Evolutionary conservation across 805 yeast genomes (phyloP).

Genomic region (Wickerhamiella kazuoi): DNA sequence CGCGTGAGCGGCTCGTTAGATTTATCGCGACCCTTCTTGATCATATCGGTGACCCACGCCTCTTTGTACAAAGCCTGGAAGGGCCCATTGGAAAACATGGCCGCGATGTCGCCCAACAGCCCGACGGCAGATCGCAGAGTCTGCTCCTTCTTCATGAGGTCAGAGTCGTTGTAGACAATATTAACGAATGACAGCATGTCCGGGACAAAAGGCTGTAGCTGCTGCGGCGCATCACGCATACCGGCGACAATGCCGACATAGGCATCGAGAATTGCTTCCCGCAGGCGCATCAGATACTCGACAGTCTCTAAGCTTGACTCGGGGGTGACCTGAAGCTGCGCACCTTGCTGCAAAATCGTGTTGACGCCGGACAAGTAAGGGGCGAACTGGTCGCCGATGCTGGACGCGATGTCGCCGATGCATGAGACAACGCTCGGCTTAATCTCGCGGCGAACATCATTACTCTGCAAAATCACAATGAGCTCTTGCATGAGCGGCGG

Average conservation of each 20-base stretch:
- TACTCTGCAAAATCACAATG: conserved; percentile 51
- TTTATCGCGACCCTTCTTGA: conserved; percentile 53
- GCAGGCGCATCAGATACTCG: conserved; percentile 54
- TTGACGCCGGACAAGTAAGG: conserved; percentile 67
- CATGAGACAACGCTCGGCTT: conserved; percentile 80
- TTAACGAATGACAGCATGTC: conserved; percentile 56
- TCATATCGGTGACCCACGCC: conserved; percentile 65
- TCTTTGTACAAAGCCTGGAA: conserved; percentile 47
- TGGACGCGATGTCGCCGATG: conserved; percentile 88
- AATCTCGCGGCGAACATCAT: conserved; percentile 57
- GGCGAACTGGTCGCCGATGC: conserved; percentile 57
- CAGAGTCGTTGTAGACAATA: conserved; percentile 39
- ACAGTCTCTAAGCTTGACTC: conserved; percentile 55
- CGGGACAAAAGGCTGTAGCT: conserved; percentile 45
- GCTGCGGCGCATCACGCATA: conserved; percentile 48
- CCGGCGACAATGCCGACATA: conserved; percentile 93
- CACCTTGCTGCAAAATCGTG: conserved; percentile 35
- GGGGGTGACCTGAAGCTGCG: conserved; percentile 15
- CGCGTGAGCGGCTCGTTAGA: conserved; percentile 47
- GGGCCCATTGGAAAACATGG: conserved; percentile 67
- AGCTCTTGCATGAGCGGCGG: conserved; percentile 69
- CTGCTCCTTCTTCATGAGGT: conserved; percentile 44
- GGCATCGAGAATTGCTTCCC: conserved; percentile 85
- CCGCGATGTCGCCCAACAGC: conserved; percentile 77
- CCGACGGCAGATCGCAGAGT: conserved; percentile 78